phyloP scores from a whole-genome alignment of 257 asterid species.

The Solanum pimpinellifolium region DNA sequence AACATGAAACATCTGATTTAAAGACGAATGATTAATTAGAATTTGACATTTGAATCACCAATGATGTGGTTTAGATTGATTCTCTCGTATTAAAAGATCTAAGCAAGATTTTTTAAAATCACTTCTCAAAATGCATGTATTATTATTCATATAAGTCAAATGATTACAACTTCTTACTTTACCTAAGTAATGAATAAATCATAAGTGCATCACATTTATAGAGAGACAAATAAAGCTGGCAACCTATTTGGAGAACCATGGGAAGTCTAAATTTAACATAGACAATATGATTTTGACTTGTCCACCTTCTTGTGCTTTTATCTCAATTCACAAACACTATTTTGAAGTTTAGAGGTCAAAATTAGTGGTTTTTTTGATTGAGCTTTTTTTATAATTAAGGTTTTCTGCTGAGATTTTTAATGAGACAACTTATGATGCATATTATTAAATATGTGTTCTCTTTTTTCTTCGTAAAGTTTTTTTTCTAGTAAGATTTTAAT shows the following conservation, averaged over 20 bases:
- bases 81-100: neutral
- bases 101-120: neutral
- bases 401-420: neutral
- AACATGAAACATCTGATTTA: too few relatives aligned
- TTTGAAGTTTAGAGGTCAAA: neutral
- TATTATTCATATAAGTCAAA: neutral
- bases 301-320: neutral
- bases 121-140: neutral
- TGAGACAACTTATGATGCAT: neutral
- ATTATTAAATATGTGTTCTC: neutral
- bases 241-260: neutral
- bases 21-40: neutral
- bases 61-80: neutral
- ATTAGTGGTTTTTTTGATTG: neutral
- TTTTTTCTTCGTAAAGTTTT: neutral
- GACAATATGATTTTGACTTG: neutral
- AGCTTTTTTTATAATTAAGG: neutral
- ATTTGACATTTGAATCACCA: neutral
- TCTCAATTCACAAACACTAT: neutral
- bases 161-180: neutral
- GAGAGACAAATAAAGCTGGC: neutral
- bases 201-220: neutral
- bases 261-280: neutral
- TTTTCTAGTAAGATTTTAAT: neutral
- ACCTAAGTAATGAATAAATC: neutral